A percentile compares a stretch with the other conserved stretches of the same genome.
These are phyloP conservation scores for Thraustochytrium striatum DNA, from an alignment of 352 stramenopile genomes.

Conservation along the genomic window DNA sequence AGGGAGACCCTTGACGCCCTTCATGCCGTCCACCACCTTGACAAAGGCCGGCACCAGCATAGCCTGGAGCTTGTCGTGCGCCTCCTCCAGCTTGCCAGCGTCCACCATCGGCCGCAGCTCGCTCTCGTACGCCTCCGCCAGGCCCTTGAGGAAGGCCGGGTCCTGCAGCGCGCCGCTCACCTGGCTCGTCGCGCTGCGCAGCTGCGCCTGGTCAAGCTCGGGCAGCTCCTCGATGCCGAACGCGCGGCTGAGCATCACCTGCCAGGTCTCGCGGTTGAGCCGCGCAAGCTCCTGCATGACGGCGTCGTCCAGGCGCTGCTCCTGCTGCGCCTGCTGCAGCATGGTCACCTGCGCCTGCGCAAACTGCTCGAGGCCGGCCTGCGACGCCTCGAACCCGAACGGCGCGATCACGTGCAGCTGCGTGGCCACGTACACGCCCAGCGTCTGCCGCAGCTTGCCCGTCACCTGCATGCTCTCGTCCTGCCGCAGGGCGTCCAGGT, in stretches of 20 bases:
- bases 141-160: conserved; percentile 2
- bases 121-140: conserved; percentile 3
- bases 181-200: conserved; percentile 13
- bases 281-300: conserved; percentile 22
- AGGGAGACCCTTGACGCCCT: background rate
- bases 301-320: background rate
- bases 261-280: conserved; percentile 30
- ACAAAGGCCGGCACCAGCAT: conserved; percentile 27
- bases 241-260: background rate
- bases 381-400: conserved; percentile 14
- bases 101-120: conserved; percentile 20
- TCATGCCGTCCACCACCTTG: conserved; percentile 23
- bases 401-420: conserved; percentile 48
- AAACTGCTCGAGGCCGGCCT: conserved; percentile 36
- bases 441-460: conserved; percentile 19
- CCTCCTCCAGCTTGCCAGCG: background rate
- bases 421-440: conserved; percentile 34
- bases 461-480: background rate
- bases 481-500: conserved; percentile 28
- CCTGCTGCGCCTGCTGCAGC: background rate
- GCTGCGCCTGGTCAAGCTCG: conserved; percentile 26
- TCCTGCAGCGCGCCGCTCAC: conserved; percentile 45
- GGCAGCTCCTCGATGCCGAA: conserved; percentile 40
- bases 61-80: conserved; percentile 49
- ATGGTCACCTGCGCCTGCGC: conserved; percentile 40